Percentiles rank a stretch among this genome's conserved stretches.
phyloP scores from a whole-genome alignment of 495 filamentous ascomycete genomes.

The Aspergillus diversus region DNA sequence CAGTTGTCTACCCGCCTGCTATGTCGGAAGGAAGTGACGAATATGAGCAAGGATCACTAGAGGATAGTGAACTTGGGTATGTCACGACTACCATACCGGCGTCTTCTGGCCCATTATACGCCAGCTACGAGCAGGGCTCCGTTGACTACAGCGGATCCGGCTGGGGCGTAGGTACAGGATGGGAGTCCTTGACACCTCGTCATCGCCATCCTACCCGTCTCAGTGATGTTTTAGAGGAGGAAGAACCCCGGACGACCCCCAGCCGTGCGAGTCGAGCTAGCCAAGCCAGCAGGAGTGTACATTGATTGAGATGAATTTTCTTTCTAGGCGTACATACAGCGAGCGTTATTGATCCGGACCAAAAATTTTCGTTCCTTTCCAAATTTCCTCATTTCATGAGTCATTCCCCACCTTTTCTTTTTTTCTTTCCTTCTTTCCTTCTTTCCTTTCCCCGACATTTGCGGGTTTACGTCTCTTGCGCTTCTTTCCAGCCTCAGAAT shows the following conservation, averaged over 20 bases:
- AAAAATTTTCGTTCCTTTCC: slow-evolving; percentile 7
- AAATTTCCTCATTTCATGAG: not conserved
- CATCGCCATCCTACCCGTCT: slow-evolving; percentile 94
- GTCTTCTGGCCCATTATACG: slow-evolving; percentile 34
- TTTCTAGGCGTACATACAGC: slow-evolving; percentile 26
- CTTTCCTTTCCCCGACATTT: slow-evolving; percentile 5
- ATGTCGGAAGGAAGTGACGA: slow-evolving; percentile 58
- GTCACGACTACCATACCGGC: slow-evolving; percentile 37
- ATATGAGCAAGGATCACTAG: slow-evolving; percentile 51
- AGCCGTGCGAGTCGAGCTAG: slow-evolving; percentile 54
- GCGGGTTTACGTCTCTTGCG: not conserved
- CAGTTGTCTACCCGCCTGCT: slow-evolving; percentile 40
- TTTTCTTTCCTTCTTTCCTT: slow-evolving; percentile 13
- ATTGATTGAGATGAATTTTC: slow-evolving; percentile 26
- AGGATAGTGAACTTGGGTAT: slow-evolving; percentile 52
- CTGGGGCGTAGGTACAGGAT: slow-evolving; percentile 66
- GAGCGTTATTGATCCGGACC: slow-evolving; percentile 10
- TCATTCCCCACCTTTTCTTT: slow-evolving; percentile 11
- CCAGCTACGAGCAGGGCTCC: slow-evolving; percentile 35
- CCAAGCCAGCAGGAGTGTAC: slow-evolving; percentile 36
- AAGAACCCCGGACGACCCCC: slow-evolving; percentile 60
- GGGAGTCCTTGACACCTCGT: slow-evolving; percentile 75
- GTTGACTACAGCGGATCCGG: slow-evolving; percentile 64
- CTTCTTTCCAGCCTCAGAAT: slow-evolving; percentile 4
- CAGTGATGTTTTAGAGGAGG: slow-evolving; percentile 88